These are phyloP conservation scores for Chaetomium globosum DNA, from an alignment of 2,329 filamentous ascomycete species.

Conservation along the genomic window DNA sequence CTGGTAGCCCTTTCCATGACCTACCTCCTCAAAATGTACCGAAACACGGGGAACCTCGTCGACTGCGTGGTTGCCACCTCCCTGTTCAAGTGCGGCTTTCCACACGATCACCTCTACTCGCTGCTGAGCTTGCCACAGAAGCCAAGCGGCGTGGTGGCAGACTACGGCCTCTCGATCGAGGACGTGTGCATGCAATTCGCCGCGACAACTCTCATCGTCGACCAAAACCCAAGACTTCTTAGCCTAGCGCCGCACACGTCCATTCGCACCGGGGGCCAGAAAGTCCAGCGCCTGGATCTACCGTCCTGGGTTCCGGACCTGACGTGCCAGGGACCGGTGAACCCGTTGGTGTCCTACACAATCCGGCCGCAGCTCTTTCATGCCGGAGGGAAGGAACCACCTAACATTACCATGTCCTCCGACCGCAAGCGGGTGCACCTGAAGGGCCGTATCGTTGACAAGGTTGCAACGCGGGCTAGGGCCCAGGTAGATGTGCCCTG, in stretches of 20 bases:
- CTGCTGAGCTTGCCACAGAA: constrained; percentile 5
- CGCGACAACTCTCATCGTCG: not conserved
- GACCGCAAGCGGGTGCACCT: not conserved
- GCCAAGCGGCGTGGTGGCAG: not conserved
- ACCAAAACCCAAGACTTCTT: not conserved
- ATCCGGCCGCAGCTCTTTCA: constrained; percentile 14
- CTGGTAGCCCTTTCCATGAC: not conserved
- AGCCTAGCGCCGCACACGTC: constrained; percentile 4
- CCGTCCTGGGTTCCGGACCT: constrained; percentile 14
- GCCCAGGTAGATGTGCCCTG: not conserved
- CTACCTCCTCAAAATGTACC: constrained; percentile 1
- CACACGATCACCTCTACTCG: constrained; percentile 14
- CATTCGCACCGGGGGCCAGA: not conserved
- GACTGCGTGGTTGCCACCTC: constrained; percentile 6
- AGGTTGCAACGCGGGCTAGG: not conserved
- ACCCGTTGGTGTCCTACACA: constrained; percentile 7
- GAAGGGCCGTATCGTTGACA: constrained; percentile 10
- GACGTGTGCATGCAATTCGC: constrained; percentile 9
- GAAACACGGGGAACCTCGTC: not conserved
- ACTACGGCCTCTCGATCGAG: not conserved
- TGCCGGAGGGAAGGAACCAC: not conserved
- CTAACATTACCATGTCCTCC: not conserved
- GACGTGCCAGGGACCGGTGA: not conserved
- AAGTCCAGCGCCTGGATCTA: not conserved
- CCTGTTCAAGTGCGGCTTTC: not conserved